Evolutionary conservation across 306 rosid genomes (phyloP), one percentile per base, ranked within the genome.

Genomic region (Alnus rubra): DNA sequence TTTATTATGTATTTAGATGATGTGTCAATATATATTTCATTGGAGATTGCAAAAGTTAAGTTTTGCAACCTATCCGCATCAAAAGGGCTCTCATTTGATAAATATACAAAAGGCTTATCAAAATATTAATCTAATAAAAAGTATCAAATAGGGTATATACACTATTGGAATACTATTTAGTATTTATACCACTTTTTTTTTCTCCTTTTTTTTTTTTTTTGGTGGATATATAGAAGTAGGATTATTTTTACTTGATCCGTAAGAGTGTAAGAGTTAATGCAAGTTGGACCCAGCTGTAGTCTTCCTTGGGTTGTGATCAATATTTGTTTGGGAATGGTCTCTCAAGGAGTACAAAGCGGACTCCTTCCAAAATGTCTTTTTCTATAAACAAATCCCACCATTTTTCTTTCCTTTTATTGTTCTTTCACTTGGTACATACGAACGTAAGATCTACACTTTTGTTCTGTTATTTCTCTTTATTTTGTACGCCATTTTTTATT

Each of bases 361-460:
- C 18, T 31, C 6, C 69, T 31, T 28, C 4, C 42, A 23, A 33
- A 33, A 10, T 62, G 35, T 33, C 44, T 30, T 60, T 31, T 30
- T 62, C 69, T 31, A 12, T 31, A 1, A 2, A 4, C 67, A 68
- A 69, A 54, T 52, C 13, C 45, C 48, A 19, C 35, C 31, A 35
- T 64, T 80, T 80, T 54, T 50, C 75, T 54, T 74, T n/a, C n/a
- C n/a, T 65, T 80, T 67, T 50, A 10, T 48, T 10, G 51, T 67
- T 65, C 65, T n/a, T 12, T 19, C 44, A 33, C 45, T 31, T 33
- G 45, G 53, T 68, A 13, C 71, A 14, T 19, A 75, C 63, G 80
- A 48, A n/a, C 35, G 71, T 47, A 42, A 2, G 7, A 2, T 16
- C 19, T 7, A 9, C 4, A 49, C 52, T 49, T 49, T 49, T 49